Evolutionary conservation across 2,329 filamentous ascomycete species (phyloP), one percentile per base, ranked within the genome.

Genomic region (Chrysoporthe austroafricana): DNA sequence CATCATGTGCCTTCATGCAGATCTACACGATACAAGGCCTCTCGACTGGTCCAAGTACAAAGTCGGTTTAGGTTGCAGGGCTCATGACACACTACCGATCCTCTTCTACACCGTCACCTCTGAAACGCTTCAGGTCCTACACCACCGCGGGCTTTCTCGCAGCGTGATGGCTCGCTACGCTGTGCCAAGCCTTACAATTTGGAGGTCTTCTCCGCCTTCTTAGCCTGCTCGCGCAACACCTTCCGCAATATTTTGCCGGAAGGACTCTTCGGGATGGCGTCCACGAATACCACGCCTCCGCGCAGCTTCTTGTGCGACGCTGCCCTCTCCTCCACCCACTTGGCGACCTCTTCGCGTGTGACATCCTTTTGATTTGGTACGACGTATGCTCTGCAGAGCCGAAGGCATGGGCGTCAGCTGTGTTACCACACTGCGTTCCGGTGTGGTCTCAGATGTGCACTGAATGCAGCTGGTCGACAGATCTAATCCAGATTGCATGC

Each of bases 161-260:
- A 59, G 9, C 3, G 42, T 13, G 11, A 39, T 36, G 36, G 56
- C 56, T 58, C 34, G 36, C 56, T 39, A 18, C 4, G 42, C 58
- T 8, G 3, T 36, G 14, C 58, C 42, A 46, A 32, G 43, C 21
- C 43, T 65, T 46, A 75, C 16, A 74, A 21, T 61, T 70, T 73
- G 46, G 74, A 75, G 16, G 60, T 16, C 69, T 69, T 71, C 63
- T 62, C 71, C 69, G 75, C 75, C 74, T 70, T 75, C 72, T 76
- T 77, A 4, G 80, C 79, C 73, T 77, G 74, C 61, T 86, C 81
- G 70, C 81, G 84, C 73, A 90, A 75, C 7, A 89, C 75, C 36
- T 87, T 80, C 61, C 87, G 83, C 73, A 91, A 76, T 64, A 90
- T 86, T 81, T 91, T 90, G 3, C 88, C 88, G 69, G 84, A 86